phyloP scores from a whole-genome alignment of 495 filamentous ascomycete genomes.

The Podospora pseudoanserina region DNA sequence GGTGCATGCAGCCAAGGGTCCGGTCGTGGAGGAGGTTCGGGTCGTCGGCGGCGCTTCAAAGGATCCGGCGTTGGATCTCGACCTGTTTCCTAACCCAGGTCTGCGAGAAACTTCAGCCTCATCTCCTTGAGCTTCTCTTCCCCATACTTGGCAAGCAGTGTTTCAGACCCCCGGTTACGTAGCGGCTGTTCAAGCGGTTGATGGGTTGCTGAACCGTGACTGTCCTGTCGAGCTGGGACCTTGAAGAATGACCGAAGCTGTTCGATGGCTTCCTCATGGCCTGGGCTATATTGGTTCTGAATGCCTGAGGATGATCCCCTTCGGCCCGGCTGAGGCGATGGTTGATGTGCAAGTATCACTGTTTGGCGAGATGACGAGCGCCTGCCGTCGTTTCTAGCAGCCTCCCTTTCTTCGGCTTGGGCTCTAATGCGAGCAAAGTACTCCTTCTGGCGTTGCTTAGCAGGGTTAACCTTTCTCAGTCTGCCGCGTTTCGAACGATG shows the following conservation, averaged over 20 bases:
- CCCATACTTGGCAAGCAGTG: conserved; percentile 8
- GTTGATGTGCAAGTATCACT: not conserved
- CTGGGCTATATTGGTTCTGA: not conserved
- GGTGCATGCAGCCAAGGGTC: not conserved
- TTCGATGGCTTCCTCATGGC: not conserved
- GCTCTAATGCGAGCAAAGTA: conserved; percentile 40
- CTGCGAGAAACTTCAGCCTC: conserved; percentile 23
- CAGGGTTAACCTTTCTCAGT: conserved; percentile 32
- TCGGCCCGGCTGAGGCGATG: not conserved
- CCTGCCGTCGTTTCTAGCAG: not conserved
- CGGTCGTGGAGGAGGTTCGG: not conserved
- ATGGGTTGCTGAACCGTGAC: conserved; percentile 14
- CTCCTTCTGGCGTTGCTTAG: conserved; percentile 36
- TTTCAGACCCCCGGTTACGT: not conserved
- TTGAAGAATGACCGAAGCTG: conserved; percentile 6
- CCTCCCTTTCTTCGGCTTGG: conserved; percentile 21
- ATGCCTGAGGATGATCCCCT: not conserved
- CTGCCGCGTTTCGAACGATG: conserved; percentile 34
- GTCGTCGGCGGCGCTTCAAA: not conserved
- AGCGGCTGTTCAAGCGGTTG: conserved; percentile 19
- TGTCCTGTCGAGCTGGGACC: conserved; percentile 5
- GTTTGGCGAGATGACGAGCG: not conserved
- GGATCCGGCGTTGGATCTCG: conserved; percentile 9
- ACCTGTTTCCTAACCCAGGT: conserved; percentile 22
- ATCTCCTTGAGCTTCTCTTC: conserved; percentile 18